Evolutionary conservation across 108 stramenopile species (phyloP).

Genomic region (Cylindrotheca closterium): DNA sequence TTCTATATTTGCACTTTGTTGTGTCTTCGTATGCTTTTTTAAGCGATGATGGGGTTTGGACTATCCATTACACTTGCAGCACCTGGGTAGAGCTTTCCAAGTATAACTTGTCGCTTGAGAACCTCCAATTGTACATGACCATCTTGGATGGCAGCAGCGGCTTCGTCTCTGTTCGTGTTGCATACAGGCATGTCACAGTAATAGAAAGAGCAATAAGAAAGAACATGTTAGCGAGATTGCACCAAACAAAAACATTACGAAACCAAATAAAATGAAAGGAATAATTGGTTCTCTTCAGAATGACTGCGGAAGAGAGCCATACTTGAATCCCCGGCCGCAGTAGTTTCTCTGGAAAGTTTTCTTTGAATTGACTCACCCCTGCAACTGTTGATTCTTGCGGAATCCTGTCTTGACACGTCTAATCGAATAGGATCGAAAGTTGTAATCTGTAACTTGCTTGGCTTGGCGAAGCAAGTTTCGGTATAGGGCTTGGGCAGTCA

Average conservation of each 20-base stretch:
- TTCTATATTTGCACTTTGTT: too few species aligned
- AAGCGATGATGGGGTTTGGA: too few species aligned
- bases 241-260: neutral
- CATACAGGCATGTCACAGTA: neutral
- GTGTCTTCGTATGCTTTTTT: too few species aligned
- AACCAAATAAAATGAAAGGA: neutral
- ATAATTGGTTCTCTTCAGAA: too few species aligned
- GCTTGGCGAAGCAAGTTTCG: constrained; percentile 75
- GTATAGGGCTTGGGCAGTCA: constrained; percentile 42
- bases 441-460: constrained; percentile 75
- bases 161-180: constrained; percentile 54
- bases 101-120: constrained; percentile 58
- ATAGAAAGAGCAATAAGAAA: constrained; percentile 1
- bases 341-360: neutral
- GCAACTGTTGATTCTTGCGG: constrained; percentile 50
- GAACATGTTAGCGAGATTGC: neutral
- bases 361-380: constrained; percentile 53
- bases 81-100: constrained; percentile 76
- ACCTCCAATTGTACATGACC: constrained; percentile 69
- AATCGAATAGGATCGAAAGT: constrained; percentile 74
- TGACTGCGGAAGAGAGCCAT: too few species aligned
- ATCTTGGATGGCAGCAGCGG: constrained; percentile 51
- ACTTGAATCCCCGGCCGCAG: too few species aligned
- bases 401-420: constrained; percentile 77
- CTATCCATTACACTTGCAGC: constrained; percentile 80